These are phyloP conservation scores for Neonectria neomacrospora DNA, from an alignment of 2,329 filamentous ascomycete species.

Conservation along the genomic window DNA sequence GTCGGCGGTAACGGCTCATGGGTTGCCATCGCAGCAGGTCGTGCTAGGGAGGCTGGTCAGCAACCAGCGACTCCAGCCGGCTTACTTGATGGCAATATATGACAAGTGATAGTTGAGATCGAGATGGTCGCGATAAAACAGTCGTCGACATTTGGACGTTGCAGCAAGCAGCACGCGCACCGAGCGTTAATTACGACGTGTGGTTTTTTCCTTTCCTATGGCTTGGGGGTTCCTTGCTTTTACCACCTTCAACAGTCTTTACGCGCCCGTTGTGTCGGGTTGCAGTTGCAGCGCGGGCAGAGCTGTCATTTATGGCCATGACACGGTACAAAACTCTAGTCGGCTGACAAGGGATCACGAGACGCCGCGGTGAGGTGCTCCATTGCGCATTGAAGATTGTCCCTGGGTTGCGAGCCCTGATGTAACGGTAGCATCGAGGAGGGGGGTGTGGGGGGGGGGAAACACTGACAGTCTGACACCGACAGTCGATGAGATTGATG, in stretches of 20 bases:
- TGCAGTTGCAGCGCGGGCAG: background rate
- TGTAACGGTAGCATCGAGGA: constrained; percentile 13
- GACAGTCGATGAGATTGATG: constrained; percentile 27
- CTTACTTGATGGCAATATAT: background rate
- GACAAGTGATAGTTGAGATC: constrained; percentile 15
- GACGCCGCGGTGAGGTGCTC: background rate
- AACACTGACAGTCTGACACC: background rate
- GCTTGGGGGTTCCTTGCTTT: constrained; percentile 9
- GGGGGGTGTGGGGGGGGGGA: background rate
- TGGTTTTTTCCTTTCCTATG: constrained; percentile 1
- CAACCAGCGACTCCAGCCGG: background rate
- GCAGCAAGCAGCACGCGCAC: constrained; percentile 10
- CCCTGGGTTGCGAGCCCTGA: constrained; percentile 8
- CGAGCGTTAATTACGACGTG: constrained; percentile 4
- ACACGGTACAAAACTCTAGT: background rate
- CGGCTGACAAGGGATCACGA: constrained; percentile 1
- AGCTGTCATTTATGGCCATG: constrained; percentile 8
- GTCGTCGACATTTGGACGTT: constrained; percentile 17
- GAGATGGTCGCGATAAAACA: constrained; percentile 19
- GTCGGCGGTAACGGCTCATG: background rate
- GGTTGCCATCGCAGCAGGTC: background rate
- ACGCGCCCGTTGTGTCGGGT: background rate
- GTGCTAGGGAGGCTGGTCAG: background rate
- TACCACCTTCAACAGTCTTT: constrained; percentile 12
- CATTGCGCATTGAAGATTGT: constrained; percentile 13